A percentile compares a stretch with the other conserved stretches of the same genome.
These are phyloP conservation scores for Metschnikowia continentalis DNA, from an alignment of 805 yeast genomes.

Conservation along the genomic window DNA sequence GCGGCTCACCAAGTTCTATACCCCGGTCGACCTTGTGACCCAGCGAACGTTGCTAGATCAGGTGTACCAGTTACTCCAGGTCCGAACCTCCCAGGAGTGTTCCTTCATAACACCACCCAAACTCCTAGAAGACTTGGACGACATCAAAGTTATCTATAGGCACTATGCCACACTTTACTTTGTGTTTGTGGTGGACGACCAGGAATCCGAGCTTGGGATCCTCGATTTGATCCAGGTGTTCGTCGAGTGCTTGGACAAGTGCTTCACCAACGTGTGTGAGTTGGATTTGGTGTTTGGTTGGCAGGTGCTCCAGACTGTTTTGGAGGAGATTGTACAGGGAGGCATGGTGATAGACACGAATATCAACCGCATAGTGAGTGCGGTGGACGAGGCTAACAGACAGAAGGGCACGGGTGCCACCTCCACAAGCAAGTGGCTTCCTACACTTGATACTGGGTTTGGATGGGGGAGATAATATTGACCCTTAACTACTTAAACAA, in stretches of 20 bases:
- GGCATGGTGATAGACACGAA: slow-evolving; percentile 97
- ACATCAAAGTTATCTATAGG: slow-evolving; percentile 84
- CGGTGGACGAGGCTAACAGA: slow-evolving; percentile 69
- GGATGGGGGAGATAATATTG: slow-evolving; percentile 12
- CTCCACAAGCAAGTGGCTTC: slow-evolving; percentile 19
- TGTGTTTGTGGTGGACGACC: slow-evolving; percentile 93
- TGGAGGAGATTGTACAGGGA: slow-evolving; percentile 92
- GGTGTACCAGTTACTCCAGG: slow-evolving; percentile 71
- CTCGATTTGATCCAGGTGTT: slow-evolving; percentile 92
- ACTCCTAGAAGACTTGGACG: slow-evolving; percentile 61
- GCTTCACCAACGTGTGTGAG: slow-evolving; percentile 93
- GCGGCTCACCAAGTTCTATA: slow-evolving; percentile 83
- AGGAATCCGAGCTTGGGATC: slow-evolving; percentile 91
- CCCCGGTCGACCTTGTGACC: slow-evolving; percentile 81
- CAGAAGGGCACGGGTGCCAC: slow-evolving; percentile 33
- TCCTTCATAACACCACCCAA: slow-evolving; percentile 90
- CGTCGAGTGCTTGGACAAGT: slow-evolving; percentile 89
- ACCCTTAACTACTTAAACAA: neutral
- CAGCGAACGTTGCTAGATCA: slow-evolving; percentile 79
- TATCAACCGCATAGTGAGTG: slow-evolving; percentile 72
- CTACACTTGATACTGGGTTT: slow-evolving; percentile 20
- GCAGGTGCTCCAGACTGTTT: slow-evolving; percentile 90
- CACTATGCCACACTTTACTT: slow-evolving; percentile 95
- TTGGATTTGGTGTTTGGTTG: slow-evolving; percentile 96
- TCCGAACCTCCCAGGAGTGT: slow-evolving; percentile 71